Conservation (phyloP, 306 rosid genomes). For the Prunus mongolica region DNA sequence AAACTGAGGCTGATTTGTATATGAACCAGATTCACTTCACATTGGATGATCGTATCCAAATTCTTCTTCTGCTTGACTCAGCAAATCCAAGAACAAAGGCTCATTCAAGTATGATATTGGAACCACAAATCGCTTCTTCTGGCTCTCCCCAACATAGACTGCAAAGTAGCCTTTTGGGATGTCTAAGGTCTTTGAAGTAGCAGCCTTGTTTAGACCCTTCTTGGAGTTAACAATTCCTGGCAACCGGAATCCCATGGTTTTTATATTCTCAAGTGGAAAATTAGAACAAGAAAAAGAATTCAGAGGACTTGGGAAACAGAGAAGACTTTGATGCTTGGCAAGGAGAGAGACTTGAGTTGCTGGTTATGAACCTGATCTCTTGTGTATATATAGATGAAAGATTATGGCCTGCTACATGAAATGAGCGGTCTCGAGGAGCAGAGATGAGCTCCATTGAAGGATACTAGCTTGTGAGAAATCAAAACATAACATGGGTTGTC, state of each 20-base stretch:
- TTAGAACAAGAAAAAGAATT: not conserved
- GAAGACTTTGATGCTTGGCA: not conserved
- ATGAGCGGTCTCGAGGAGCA: not conserved
- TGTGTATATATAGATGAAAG: not conserved
- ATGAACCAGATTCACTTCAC: no score
- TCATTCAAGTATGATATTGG: no score
- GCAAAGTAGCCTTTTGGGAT: conserved; percentile 22
- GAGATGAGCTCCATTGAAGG: no score
- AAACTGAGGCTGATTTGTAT: no score
- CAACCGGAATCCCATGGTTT: not conserved
- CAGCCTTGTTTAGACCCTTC: not conserved
- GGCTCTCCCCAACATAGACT: conserved; percentile 11
- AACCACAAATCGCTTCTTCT: not conserved
- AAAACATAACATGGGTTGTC: conserved; percentile 6
- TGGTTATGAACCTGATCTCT: not conserved
- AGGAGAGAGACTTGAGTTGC: conserved; percentile 9
- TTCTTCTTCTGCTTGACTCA: no score
- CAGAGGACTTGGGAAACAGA: not conserved
- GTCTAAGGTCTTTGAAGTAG: not conserved
- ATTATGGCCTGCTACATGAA: not conserved
- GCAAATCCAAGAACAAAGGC: no score
- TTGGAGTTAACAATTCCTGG: not conserved
- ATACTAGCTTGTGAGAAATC: not conserved
- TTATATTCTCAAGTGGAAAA: not conserved
- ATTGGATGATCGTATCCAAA: not conserved